Evolutionary conservation across 805 yeast species (phyloP).

Genomic region (Myxozyma monticola): DNA sequence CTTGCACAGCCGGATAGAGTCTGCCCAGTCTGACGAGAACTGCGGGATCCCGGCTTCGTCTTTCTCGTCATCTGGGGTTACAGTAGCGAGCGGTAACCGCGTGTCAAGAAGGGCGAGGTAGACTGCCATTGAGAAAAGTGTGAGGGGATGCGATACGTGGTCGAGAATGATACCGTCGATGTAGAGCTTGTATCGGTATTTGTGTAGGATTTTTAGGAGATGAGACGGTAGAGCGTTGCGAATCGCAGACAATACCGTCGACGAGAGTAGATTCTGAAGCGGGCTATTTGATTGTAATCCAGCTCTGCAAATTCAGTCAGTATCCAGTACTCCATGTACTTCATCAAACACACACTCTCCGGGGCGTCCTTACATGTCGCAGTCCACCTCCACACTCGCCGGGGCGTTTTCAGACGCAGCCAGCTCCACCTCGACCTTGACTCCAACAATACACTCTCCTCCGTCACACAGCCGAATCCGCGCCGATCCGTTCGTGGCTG

Average conservation of each 20-base stretch:
- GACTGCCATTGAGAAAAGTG: constrained; percentile 73
- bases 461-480: constrained; percentile 86
- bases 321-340: no score
- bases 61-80: constrained; percentile 6
- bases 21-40: constrained; percentile 60
- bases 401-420: constrained; percentile 44
- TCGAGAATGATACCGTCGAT: constrained; percentile 81
- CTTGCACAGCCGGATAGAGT: constrained; percentile 49
- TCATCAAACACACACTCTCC: no score
- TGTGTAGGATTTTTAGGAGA: constrained; percentile 63
- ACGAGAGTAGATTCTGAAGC: constrained; percentile 61
- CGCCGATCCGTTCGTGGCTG: constrained; percentile 90
- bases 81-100: constrained; percentile 34
- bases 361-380: constrained; percentile 23
- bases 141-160: constrained; percentile 75
- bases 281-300: constrained; percentile 52
- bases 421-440: constrained; percentile 76
- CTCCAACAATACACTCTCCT: constrained; percentile 87
- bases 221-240: constrained; percentile 53
- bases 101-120: constrained; percentile 82
- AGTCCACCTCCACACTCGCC: constrained; percentile 73
- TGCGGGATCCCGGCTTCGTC: constrained; percentile 16
- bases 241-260: constrained; percentile 58
- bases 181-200: constrained; percentile 71
- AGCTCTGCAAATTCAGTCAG: constrained; percentile 7